phyloP scores from a whole-genome alignment of 2,329 filamentous ascomycete species.

The Zarea fungicola region DNA sequence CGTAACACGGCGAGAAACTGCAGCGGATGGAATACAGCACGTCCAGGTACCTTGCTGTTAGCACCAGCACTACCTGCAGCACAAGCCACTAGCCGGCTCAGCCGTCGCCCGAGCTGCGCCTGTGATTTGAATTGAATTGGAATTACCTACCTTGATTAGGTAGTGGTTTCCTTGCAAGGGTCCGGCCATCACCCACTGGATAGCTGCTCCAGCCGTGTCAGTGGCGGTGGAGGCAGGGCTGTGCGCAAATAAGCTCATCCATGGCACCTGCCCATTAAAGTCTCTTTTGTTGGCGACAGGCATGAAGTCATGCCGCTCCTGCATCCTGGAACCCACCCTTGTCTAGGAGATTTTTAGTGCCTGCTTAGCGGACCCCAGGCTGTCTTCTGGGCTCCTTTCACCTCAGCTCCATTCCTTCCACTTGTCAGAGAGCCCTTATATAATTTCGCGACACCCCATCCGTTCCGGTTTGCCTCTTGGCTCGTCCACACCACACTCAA shows the following conservation, averaged over 20 bases:
- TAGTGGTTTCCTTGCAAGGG: too few relatives aligned
- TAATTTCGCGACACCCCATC: slow-evolving; percentile 8
- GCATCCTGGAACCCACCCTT: neutral
- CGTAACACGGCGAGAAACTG: too few relatives aligned
- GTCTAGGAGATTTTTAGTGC: too few relatives aligned
- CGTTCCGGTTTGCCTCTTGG: neutral
- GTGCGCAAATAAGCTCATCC: neutral
- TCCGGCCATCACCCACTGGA: neutral
- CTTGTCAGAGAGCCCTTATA: slow-evolving; percentile 1
- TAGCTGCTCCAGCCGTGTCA: neutral
- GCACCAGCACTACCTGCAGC: too few relatives aligned
- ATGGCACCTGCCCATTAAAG: neutral
- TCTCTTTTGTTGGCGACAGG: neutral
- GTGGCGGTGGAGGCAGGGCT: neutral
- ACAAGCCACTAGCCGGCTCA: too few relatives aligned
- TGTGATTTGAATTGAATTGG: too few relatives aligned
- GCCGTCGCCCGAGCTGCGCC: too few relatives aligned
- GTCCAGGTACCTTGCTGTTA: too few relatives aligned
- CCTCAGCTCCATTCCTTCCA: neutral
- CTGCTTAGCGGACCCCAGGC: neutral
- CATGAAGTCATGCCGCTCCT: slow-evolving; percentile 1
- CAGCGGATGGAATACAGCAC: too few relatives aligned
- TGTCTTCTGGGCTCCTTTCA: neutral
- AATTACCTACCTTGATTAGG: too few relatives aligned
- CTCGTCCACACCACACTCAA: neutral